Conservation (phyloP, 148 eudicot genomes). For the Persicaria tinctoria region DNA sequence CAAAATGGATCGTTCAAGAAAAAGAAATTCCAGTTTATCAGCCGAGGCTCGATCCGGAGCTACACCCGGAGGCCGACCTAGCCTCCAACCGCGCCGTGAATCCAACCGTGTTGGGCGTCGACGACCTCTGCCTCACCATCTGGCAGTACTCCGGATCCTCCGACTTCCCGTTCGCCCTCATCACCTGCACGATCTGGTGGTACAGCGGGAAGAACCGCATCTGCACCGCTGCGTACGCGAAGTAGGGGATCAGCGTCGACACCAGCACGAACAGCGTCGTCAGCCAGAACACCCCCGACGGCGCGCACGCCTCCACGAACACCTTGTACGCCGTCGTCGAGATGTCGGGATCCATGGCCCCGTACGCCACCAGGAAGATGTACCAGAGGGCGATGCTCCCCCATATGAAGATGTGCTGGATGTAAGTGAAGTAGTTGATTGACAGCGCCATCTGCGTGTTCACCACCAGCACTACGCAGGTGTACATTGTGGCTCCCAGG, state of each 20-base stretch:
- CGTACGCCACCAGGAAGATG: conserved; percentile 42
- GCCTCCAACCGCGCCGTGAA: conserved; percentile 29
- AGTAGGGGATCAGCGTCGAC: conserved; percentile 31
- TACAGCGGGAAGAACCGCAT: conserved; percentile 29
- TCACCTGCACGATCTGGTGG: conserved; percentile 30
- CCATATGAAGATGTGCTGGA: conserved; percentile 63
- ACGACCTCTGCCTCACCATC: conserved; percentile 24
- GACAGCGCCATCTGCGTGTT: conserved; percentile 60
- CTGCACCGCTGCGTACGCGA: conserved; percentile 28
- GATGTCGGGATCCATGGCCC: conserved; percentile 33
- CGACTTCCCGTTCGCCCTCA: conserved; percentile 16
- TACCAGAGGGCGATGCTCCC: conserved; percentile 55
- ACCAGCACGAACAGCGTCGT: conserved; percentile 34
- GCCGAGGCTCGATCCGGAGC: conserved; percentile 2
- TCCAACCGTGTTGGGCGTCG: conserved; percentile 24
- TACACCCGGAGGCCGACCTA: conserved; percentile 14
- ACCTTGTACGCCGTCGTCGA: conserved; percentile 49
- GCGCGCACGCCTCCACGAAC: conserved; percentile 47
- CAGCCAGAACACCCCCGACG: conserved; percentile 46
- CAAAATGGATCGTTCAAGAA: too few relatives aligned
- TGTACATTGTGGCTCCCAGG: conserved; percentile 46
- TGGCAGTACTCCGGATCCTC: conserved; percentile 28
- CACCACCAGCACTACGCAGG: conserved; percentile 49
- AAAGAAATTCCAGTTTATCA: not conserved
- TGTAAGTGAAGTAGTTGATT: conserved; percentile 50